A percentile compares a stretch with the other conserved stretches of the same genome.
phyloP scores from a whole-genome alignment of 2,329 filamentous ascomycete species.

The Pseudogymnoascus sp. region DNA sequence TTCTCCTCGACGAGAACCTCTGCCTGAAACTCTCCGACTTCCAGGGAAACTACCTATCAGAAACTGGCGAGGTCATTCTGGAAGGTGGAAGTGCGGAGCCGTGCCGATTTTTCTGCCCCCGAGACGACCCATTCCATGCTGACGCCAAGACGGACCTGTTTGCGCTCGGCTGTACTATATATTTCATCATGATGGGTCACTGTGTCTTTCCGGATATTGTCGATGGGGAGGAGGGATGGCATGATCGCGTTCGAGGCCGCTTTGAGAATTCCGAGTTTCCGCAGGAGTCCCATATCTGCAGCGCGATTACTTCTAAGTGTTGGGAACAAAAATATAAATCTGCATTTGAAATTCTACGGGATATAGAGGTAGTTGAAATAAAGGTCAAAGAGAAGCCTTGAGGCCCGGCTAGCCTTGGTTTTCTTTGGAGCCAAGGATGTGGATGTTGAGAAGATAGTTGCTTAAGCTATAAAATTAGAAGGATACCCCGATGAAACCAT shows the following conservation, averaged over 20 bases:
- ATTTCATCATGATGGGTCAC: constrained; percentile 17
- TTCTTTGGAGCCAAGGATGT: too few species aligned
- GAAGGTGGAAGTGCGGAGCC: constrained; percentile 11
- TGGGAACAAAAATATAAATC: neutral
- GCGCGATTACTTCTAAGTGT: neutral
- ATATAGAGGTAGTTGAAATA: neutral
- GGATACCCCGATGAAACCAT: too few species aligned
- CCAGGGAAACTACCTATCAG: constrained; percentile 12
- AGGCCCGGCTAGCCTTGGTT: too few species aligned
- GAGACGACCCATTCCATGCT: constrained; percentile 11
- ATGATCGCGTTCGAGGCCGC: constrained; percentile 12
- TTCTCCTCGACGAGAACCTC: constrained; percentile 13
- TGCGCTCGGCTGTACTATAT: constrained; percentile 18
- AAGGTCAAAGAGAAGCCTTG: neutral
- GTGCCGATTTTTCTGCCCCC: constrained; percentile 14
- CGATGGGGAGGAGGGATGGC: constrained; percentile 14
- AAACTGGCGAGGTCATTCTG: constrained; percentile 13
- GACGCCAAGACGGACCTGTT: constrained; percentile 16
- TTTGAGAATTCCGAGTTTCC: constrained; percentile 14
- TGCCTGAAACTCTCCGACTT: constrained; percentile 14
- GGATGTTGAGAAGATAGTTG: too few species aligned
- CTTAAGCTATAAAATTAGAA: too few species aligned
- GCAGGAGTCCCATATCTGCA: constrained; percentile 9
- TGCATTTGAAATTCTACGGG: neutral
- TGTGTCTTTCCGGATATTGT: constrained; percentile 16